A percentile compares a stretch with the other conserved stretches of the same genome.
Conservation (phyloP, 1,284 basidiomycete genomes). For the Apiotrichum mycotoxinovorans region DNA sequence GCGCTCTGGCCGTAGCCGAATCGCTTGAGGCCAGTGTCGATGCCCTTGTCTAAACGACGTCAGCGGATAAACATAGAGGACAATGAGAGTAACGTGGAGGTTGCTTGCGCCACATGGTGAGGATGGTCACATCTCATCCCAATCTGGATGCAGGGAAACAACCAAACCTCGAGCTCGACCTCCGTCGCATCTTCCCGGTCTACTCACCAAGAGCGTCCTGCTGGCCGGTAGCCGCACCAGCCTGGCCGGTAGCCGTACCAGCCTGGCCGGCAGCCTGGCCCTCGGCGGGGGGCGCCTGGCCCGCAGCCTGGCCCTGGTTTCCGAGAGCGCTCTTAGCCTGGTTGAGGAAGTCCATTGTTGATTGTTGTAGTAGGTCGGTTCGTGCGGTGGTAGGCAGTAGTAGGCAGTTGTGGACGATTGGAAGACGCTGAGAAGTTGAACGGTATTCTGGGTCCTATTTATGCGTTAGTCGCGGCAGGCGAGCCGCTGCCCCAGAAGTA, state of each 20-base stretch:
- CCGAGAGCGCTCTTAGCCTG: slow-evolving; percentile 19
- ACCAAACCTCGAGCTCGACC: too few relatives aligned
- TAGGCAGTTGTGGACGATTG: too few relatives aligned
- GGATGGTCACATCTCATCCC: too few relatives aligned
- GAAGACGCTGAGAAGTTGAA: neutral
- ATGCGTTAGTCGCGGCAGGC: too few relatives aligned
- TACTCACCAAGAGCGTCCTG: slow-evolving; percentile 47
- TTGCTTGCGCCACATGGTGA: too few relatives aligned
- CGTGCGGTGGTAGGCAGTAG: neutral
- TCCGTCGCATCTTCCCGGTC: neutral
- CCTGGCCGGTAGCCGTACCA: neutral
- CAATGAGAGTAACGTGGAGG: too few relatives aligned
- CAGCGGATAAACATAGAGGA: neutral
- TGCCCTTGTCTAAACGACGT: slow-evolving; percentile 37
- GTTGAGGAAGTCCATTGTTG: slow-evolving; percentile 18
- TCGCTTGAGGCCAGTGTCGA: slow-evolving; percentile 30
- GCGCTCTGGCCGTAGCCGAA: slow-evolving; percentile 40
- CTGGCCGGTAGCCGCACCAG: slow-evolving; percentile 23
- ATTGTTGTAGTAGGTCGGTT: neutral
- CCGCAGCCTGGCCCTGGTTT: neutral
- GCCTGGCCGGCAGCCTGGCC: neutral
- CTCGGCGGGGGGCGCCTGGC: neutral
- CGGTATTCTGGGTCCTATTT: too few relatives aligned
- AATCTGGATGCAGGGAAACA: too few relatives aligned
- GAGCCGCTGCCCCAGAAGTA: too few relatives aligned